Base-by-base conservation (phyloP, 345 rosid species). In the Citrus medica region DNA sequence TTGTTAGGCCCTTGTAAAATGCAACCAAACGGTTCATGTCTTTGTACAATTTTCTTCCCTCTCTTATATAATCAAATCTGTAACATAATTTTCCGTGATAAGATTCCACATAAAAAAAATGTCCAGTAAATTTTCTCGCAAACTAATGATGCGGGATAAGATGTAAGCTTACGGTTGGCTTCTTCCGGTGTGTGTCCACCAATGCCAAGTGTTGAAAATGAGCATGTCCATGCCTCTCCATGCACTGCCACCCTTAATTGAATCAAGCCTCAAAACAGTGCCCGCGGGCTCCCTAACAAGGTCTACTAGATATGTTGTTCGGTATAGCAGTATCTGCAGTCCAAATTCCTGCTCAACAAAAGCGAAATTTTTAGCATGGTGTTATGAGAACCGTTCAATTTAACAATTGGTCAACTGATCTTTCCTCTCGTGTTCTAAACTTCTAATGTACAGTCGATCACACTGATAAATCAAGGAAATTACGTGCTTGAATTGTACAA, bases 221-320 rank as follows among this genome's bases (percentile, higher is more conserved):
- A 95, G 74, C 83, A 93, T 82, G 86, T 95, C 99, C 97, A 92
- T 90, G 69, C 97, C 97, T 82, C 51, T 83, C 99, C 99, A 95
- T 40, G 89, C 76, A 8, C 80, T 69, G 5, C 99, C 99, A 33
- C 79, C 77, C 66, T 71, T 81, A 33, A 95, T 95, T 1, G 98
- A 91, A 71, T 90, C 94, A 0, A 93, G 87, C 85, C 93, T 92
- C 81, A 93, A 80, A 5, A 93, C 87, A 67, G 82, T 77, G 42
- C 97, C 96, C 32, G 46, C 83, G 51, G 69, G 79, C 30, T 80
- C 88, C 7, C 74, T 72, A 17, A 83, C 90, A 10, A 92, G 64
- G 83, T 94, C 98, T 2, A 94, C 97, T 21, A 94, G 80, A 80
- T 67, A 94, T 37, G 88, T 88, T 62, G 97, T 87, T 73, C 90